Conservation (phyloP, 1,284 basidiomycete species). For the Polyporus tsugae region DNA sequence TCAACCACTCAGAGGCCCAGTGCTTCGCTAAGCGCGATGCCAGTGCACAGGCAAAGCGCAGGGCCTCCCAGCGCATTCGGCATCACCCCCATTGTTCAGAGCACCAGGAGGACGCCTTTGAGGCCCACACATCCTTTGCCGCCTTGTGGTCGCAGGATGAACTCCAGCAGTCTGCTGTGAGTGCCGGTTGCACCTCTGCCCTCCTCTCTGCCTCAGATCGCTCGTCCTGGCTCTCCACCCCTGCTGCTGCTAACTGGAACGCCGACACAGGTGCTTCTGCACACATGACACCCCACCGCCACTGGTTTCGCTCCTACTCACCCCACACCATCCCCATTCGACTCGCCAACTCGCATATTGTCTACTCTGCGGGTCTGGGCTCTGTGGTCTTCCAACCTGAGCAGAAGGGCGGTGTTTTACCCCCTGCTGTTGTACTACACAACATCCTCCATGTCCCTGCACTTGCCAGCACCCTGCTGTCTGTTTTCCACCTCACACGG, state of each 20-base stretch:
- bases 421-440: constrained; percentile 19
- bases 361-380: constrained; percentile 35
- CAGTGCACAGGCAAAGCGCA: too few relatives aligned
- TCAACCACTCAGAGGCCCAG: too few relatives aligned
- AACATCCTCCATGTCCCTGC: constrained; percentile 26
- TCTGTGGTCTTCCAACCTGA: constrained; percentile 43
- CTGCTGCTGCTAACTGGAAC: too few relatives aligned
- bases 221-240: constrained; percentile 8
- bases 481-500: constrained; percentile 22
- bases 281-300: constrained; percentile 18
- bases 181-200: constrained; percentile 14
- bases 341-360: neutral
- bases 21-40: too few relatives aligned
- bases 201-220: constrained; percentile 12
- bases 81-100: too few relatives aligned
- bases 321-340: constrained; percentile 20
- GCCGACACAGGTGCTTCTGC: constrained; percentile 21
- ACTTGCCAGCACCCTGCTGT: constrained; percentile 28
- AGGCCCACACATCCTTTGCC: too few relatives aligned
- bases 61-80: too few relatives aligned
- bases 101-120: too few relatives aligned
- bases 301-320: constrained; percentile 38
- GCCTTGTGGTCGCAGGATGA: too few relatives aligned
- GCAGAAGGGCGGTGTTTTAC: constrained; percentile 27
- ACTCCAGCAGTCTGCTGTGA: too few relatives aligned